Percentiles rank a stretch among this genome's conserved stretches.
Conservation (phyloP, 179 eudicot genomes). For the Spergularia azorica region DNA sequence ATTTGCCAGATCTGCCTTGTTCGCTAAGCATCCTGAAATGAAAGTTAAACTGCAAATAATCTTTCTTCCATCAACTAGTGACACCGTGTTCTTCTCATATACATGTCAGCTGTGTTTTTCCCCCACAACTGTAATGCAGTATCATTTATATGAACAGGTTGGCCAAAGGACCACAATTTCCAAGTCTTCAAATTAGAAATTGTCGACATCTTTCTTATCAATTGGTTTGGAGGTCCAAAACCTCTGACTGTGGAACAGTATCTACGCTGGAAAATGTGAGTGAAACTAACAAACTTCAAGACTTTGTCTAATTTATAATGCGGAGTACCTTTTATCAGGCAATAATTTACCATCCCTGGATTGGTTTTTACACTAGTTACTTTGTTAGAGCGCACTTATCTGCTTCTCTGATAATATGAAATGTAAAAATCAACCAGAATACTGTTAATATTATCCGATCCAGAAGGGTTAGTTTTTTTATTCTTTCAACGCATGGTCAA, state of each 20-base stretch:
- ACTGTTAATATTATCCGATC: too few relatives aligned
- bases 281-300: background rate
- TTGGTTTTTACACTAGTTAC: too few relatives aligned
- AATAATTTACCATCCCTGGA: too few relatives aligned
- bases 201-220: slow-evolving; percentile 69
- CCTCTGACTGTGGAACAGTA: slow-evolving; percentile 85
- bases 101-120: background rate
- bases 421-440: too few relatives aligned
- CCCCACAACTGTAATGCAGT: background rate
- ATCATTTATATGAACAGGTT: slow-evolving; percentile 44
- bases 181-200: slow-evolving; percentile 69
- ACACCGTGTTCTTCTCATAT: background rate
- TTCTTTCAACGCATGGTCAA: too few relatives aligned
- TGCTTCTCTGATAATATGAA: too few relatives aligned
- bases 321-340: too few relatives aligned
- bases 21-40: slow-evolving; percentile 89
- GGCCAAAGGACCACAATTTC: slow-evolving; percentile 83
- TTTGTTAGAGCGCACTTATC: too few relatives aligned
- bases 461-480: too few relatives aligned
- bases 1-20: slow-evolving; percentile 63
- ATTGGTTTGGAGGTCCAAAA: slow-evolving; percentile 89
- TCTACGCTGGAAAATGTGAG: slow-evolving; percentile 62
- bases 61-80: background rate
- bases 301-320: too few relatives aligned
- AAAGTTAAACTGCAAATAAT: slow-evolving; percentile 38